A percentile compares a stretch with the other conserved stretches of the same genome.
Evolutionary conservation across 1,139 yeast genomes (phyloP).

Genomic region (Geotrichum aggregatum): DNA sequence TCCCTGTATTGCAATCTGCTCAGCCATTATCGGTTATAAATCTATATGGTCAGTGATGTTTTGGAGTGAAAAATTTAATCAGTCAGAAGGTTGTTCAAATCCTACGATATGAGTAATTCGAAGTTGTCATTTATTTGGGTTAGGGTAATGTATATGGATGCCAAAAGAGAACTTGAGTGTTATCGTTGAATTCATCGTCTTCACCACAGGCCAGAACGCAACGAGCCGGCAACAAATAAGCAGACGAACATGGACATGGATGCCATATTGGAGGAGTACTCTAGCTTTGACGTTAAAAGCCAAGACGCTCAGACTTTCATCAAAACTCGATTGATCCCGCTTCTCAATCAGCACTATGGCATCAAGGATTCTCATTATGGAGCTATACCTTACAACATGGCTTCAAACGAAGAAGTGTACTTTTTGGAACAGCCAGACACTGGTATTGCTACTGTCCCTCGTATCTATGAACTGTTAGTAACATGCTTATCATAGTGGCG

Average conservation of each 20-base stretch:
- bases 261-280: neutral
- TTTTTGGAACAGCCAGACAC: constrained; percentile 1
- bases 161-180: no score
- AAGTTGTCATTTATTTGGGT: neutral
- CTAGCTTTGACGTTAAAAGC: neutral
- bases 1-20: constrained; percentile 72
- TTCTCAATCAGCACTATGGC: constrained; percentile 7
- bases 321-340: neutral
- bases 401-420: neutral
- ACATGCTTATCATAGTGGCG: no score
- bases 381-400: neutral
- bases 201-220: no score
- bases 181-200: no score
- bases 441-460: constrained; percentile 5
- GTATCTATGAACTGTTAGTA: constrained; percentile 14
- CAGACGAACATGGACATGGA: neutral
- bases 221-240: no score
- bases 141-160: neutral
- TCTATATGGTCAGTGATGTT: no score
- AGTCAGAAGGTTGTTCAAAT: neutral
- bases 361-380: neutral
- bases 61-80: neutral
- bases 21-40: constrained; percentile 56
- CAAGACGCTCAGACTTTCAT: constrained; percentile 2
- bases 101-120: neutral